These are phyloP conservation scores for Auricularia sp. DNA, from an alignment of 768 basidiomycete genomes.

Conservation along the genomic window DNA sequence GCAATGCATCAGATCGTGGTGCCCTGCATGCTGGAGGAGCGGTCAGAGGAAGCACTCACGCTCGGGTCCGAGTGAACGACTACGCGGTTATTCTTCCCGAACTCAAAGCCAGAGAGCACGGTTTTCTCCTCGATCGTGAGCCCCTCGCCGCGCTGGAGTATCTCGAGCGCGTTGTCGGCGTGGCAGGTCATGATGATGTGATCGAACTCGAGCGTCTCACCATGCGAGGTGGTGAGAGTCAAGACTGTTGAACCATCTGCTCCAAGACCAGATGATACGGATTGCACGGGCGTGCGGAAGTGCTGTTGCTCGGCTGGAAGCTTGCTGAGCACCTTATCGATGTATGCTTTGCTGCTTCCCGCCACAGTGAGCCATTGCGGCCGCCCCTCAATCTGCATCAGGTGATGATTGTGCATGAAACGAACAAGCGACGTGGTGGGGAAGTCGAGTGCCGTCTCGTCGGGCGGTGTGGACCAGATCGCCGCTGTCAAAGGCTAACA, in stretches of 20 bases:
- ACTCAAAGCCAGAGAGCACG: slow-evolving; percentile 21
- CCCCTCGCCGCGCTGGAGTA: slow-evolving; percentile 19
- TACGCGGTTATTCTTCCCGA: slow-evolving; percentile 22
- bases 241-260: slow-evolving; percentile 9
- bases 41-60: slow-evolving; percentile 12
- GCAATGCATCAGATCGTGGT: no score
- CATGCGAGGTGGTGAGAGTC: slow-evolving; percentile 16
- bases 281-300: slow-evolving; percentile 19
- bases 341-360: slow-evolving; percentile 19
- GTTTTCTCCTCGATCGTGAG: slow-evolving; percentile 18
- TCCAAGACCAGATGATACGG: slow-evolving; percentile 9
- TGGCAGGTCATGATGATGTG: slow-evolving; percentile 27
- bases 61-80: slow-evolving; percentile 24
- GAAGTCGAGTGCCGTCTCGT: slow-evolving; percentile 17
- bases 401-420: slow-evolving; percentile 27
- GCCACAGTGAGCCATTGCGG: slow-evolving; percentile 26
- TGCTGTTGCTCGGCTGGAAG: slow-evolving; percentile 20
- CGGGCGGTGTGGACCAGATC: slow-evolving; percentile 27
- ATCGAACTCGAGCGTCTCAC: slow-evolving; percentile 20
- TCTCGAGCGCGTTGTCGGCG: slow-evolving; percentile 14
- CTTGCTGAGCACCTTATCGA: slow-evolving; percentile 19
- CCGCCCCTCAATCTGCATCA: slow-evolving; percentile 23
- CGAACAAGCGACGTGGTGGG: slow-evolving; percentile 21
- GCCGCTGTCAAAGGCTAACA: slow-evolving; percentile 27
- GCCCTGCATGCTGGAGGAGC: no score